These are phyloP conservation scores for Chytriomyces sp. DNA, from an alignment of 192 early-diverging fungal genomes.

Conservation along the genomic window DNA sequence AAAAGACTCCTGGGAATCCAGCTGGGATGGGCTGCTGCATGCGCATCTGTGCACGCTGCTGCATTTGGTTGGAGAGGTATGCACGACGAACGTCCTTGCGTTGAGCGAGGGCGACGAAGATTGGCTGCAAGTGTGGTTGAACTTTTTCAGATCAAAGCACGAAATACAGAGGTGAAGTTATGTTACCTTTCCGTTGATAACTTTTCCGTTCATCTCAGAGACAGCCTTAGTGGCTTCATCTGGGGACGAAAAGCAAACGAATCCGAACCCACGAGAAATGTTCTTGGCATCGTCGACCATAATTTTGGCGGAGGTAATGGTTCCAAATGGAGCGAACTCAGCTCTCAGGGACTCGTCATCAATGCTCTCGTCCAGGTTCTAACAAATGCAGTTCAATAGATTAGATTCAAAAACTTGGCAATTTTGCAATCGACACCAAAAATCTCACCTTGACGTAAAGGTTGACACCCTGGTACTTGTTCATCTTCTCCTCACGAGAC, in stretches of 20 bases:
- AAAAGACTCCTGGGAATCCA: slow-evolving; percentile 68
- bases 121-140: slow-evolving; percentile 56
- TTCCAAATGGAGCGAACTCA: slow-evolving; percentile 94
- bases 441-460: slow-evolving; percentile 40
- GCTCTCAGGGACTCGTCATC: slow-evolving; percentile 96
- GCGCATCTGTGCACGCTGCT: slow-evolving; percentile 85
- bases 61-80: slow-evolving; percentile 95
- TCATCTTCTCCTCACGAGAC: slow-evolving; percentile 91
- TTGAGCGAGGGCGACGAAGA: slow-evolving; percentile 98
- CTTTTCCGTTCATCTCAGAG: slow-evolving; percentile 97
- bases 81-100: slow-evolving; percentile 95
- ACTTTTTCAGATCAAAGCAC: too few species aligned
- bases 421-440: too few species aligned
- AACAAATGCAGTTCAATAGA: slow-evolving; percentile 70
- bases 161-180: too few species aligned
- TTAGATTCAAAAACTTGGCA: neutral
- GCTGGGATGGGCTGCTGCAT: slow-evolving; percentile 71
- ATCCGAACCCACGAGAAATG: slow-evolving; percentile 92
- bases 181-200: slow-evolving; percentile 64
- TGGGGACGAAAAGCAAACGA: slow-evolving; percentile 98
- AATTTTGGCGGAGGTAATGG: slow-evolving; percentile 96
- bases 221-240: slow-evolving; percentile 99
- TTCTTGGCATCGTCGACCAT: slow-evolving; percentile 89
- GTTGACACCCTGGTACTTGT: slow-evolving; percentile 99
- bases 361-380: slow-evolving; percentile 96